Evolutionary conservation across 768 basidiomycete genomes (phyloP).

Genomic region (Russula emetica): DNA sequence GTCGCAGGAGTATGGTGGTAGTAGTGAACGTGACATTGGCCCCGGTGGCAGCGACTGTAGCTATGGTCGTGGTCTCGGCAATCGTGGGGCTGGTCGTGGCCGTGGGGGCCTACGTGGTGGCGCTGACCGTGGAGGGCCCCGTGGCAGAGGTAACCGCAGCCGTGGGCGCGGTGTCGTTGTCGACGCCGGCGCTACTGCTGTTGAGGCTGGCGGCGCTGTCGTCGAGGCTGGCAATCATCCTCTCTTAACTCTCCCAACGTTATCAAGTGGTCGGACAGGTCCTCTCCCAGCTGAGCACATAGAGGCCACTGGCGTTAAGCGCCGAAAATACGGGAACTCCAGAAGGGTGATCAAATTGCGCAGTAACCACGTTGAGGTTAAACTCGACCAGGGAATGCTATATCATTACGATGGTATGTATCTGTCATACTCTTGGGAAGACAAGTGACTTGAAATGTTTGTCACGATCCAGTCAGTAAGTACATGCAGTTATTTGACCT

Average conservation of each 20-base stretch:
- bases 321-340: conserved; percentile 56
- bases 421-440: background rate
- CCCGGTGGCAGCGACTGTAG: background rate
- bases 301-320: conserved; percentile 59
- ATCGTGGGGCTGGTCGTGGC: background rate
- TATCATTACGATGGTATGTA: conserved; percentile 74
- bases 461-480: conserved; percentile 39
- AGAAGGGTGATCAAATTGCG: conserved; percentile 43
- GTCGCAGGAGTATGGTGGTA: background rate
- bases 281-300: conserved; percentile 37
- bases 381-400: conserved; percentile 56
- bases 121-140: background rate
- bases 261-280: background rate
- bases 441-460: background rate
- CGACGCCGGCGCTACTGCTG: no score
- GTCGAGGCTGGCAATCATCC: background rate
- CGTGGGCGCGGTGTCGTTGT: background rate
- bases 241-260: background rate
- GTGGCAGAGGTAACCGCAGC: background rate
- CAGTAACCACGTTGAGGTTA: conserved; percentile 60
- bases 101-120: background rate
- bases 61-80: background rate
- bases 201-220: background rate
- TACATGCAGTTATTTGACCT: conserved; percentile 15
- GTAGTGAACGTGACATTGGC: background rate